Conservation (phyloP, 345 rosid species). For the Boechera retrofracta region DNA sequence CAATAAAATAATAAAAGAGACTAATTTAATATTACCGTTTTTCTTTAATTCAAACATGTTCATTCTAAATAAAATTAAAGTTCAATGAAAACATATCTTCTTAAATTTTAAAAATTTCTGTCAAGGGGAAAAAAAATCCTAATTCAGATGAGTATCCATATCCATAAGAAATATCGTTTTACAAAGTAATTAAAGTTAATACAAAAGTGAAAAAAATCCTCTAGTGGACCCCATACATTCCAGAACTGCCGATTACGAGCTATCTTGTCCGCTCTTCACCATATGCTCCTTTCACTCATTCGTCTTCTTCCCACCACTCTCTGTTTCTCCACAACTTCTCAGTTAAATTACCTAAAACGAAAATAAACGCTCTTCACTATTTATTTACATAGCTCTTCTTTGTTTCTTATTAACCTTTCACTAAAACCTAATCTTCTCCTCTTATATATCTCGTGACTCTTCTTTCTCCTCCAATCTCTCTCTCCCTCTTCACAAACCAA, state of each 20-base stretch:
- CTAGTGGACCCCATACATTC: slow-evolving; percentile 37
- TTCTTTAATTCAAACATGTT: too few species aligned
- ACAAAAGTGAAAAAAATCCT: slow-evolving; percentile 38
- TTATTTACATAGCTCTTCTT: neutral
- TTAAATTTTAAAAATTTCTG: too few species aligned
- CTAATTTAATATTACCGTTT: neutral
- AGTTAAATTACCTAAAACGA: neutral
- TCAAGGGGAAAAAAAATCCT: neutral
- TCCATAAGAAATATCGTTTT: slow-evolving; percentile 25
- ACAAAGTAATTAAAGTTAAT: neutral
- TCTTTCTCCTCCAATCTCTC: slow-evolving; percentile 41
- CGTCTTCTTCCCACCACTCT: slow-evolving; percentile 35
- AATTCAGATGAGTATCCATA: slow-evolving; percentile 8
- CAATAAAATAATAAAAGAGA: neutral
- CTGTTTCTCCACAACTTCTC: slow-evolving; percentile 5
- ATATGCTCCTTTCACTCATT: slow-evolving; percentile 49
- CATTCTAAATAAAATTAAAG: too few species aligned
- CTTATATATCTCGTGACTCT: slow-evolving; percentile 48
- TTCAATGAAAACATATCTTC: too few species aligned
- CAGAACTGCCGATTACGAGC: slow-evolving; percentile 43
- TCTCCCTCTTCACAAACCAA: slow-evolving; percentile 4
- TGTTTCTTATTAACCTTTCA: neutral
- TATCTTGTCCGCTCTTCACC: slow-evolving; percentile 56
- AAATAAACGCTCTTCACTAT: neutral
- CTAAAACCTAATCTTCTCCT: slow-evolving; percentile 36